Base-by-base conservation (phyloP, 2,329 filamentous ascomycete genomes). In the Arthrobotrys entomopaga region DNA sequence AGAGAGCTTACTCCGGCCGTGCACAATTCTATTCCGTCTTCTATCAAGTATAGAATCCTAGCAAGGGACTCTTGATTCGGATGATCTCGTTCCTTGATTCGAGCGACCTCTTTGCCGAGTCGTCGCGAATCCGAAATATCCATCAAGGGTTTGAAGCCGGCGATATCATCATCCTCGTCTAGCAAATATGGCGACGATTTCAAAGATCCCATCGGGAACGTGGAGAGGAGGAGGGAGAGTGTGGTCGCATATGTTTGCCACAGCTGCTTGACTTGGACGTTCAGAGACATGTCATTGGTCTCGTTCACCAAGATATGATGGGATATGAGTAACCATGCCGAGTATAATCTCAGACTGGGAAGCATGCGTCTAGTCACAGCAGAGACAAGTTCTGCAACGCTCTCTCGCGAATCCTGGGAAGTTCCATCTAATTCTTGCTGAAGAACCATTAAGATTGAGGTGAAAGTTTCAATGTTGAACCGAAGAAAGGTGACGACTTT, bases 401-500 rank as follows among this genome's bases (percentile, higher is more conserved):
- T 42, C 48, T 82, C 84, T 34, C 80, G 79, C 15, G 85, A 84
- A 65, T 86, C 84, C 20, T 83, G 82, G 53, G 80, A 88, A 22
- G 84, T 82, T n/a, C 84, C 85, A 65, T 88, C 86, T 2, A 96
- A 84, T 77, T 92, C 89, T n/a, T 87, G 85, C 76, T 89, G 84
- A 40, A 96, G 84, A 26, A 90, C 83, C 60, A 90, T 88, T 52
- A 93, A 86, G 34, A 97, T 84, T 0, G 87, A 86, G 65, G 89
- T 87, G 78, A 96, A 90, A 8, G 90, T 92, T 59, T 90, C 90
- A 54, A 92, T 84, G 79, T 96, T 97, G 75, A 96, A 87, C 22
- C 89, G 86, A 50, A 96, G 84, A 71, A 91, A 88, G 78, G 90
- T 93, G 71, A 85, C 83, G 77, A 85, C 26, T 81, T 78, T 70